Base-by-base conservation (phyloP, 495 filamentous ascomycete genomes). In the Penicillium ochrochloron region DNA sequence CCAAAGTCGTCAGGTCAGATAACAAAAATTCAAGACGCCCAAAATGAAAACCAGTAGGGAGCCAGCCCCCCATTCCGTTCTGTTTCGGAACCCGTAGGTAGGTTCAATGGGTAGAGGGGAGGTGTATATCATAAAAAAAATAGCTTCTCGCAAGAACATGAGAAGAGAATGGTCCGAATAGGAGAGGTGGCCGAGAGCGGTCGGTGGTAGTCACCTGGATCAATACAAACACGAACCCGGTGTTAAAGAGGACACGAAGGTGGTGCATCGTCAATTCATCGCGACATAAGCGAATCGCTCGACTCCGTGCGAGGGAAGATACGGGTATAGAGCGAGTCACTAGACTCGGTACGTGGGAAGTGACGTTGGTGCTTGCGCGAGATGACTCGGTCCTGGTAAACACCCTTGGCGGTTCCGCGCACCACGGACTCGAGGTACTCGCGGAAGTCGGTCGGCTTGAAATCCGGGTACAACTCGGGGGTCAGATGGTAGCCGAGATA, bases 401-500 rank as follows among this genome's bases (percentile, higher is more conserved):
- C 70, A 51, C 79, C 79, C 74, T 76, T 79, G 44, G 78, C 80
- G 14, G 75, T 74, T 23, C 80, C 80, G 21, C 69, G 56, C 27
- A 80, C 70, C 9, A 82, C 75, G 1, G 72, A 66, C 67, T 76
- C 72, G 10, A 81, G 76, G 62, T 80, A 82, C 53, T 78, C 75
- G 61, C 72, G 70, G 70, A 84, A 78, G 23, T 77, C 72, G 34
- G 70, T 80, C 7, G 77, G 74, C 17, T 69, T 54, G 57, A 84
- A 79, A 21, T 83, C 84, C 19, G 85, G 86, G 68, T 87, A 88
- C 52, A 88, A 67, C 53, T 87, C 84, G 63, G 82, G 81, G 23
- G 80, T 78, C 58, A 81, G 76, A 48, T 87, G 55, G 68, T 87
- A 88, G 9, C 86, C 86, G 10, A 89, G 75, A 66, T 88, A 87